Evolutionary conservation across 23 red algal genomes (phyloP).

Genomic region (Porphyridium purpureum): DNA sequence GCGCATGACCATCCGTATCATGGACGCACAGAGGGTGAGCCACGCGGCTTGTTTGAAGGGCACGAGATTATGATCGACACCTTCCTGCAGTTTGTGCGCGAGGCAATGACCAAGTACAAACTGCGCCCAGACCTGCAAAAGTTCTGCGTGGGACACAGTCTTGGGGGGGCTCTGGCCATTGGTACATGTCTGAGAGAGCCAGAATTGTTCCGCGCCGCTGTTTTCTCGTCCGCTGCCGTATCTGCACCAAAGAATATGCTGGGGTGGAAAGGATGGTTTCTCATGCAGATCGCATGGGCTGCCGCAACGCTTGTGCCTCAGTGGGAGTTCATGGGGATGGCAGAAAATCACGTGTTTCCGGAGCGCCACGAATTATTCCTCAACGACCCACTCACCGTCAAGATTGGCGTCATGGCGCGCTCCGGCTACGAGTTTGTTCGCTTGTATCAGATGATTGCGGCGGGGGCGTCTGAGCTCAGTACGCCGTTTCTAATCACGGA

Average conservation of each 20-base stretch:
- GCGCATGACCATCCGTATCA: constrained; percentile 83
- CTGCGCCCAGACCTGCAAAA: constrained; percentile 13
- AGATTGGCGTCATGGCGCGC: constrained; percentile 33
- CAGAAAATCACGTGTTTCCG: constrained; percentile 31
- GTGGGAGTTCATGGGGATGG: constrained; percentile 38
- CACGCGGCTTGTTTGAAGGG: too few relatives aligned
- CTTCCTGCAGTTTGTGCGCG: too few relatives aligned
- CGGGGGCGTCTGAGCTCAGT: constrained; percentile 2
- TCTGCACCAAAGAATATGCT: constrained; percentile 70
- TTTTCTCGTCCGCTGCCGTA: constrained; percentile 65
- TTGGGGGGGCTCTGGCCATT: constrained; percentile 69
- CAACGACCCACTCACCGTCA: constrained; percentile 43
- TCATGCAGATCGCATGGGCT: constrained; percentile 27
- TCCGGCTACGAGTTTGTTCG: constrained; percentile 63
- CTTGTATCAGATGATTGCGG: constrained; percentile 26
- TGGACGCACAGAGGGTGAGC: too few relatives aligned
- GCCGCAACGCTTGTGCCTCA: constrained; percentile 27
- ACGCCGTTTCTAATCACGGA: constrained; percentile 44
- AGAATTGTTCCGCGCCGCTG: constrained; percentile 22
- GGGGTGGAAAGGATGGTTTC: constrained; percentile 56
- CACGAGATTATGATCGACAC: too few relatives aligned
- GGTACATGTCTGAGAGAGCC: constrained; percentile 13
- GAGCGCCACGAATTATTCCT: constrained; percentile 45
- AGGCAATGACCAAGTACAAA: too few relatives aligned
- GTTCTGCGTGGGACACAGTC: constrained; percentile 52